Evolutionary conservation across 2,329 filamentous ascomycete genomes (phyloP).

Genomic region (Cucurbitaria berberidis): DNA sequence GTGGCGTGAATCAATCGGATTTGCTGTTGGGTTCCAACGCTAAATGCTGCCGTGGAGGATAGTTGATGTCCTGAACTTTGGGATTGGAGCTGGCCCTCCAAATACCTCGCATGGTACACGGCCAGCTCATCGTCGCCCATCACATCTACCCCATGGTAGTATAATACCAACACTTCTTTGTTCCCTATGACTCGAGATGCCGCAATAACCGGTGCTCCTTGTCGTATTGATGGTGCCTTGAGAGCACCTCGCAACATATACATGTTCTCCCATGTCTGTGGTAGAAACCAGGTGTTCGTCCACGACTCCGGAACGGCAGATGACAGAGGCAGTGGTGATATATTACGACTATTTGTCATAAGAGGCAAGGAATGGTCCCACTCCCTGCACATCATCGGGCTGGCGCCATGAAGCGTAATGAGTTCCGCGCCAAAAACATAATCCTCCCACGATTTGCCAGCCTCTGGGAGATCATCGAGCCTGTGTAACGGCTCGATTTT

Average conservation of each 20-base stretch:
- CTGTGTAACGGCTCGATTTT: neutral
- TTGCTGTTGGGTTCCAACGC: no score
- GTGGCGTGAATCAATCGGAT: no score
- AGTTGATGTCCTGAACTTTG: no score
- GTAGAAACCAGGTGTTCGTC: neutral
- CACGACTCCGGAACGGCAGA: neutral
- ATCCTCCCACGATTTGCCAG: neutral
- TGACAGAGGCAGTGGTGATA: neutral
- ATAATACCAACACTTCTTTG: neutral
- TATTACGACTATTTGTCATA: neutral
- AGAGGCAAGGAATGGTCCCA: neutral
- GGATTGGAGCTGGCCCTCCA: no score
- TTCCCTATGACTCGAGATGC: neutral
- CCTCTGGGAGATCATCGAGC: neutral
- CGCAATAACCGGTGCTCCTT: neutral
- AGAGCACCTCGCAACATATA: neutral
- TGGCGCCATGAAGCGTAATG: neutral
- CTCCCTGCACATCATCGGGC: neutral
- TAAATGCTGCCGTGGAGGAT: no score
- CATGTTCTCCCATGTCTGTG: neutral
- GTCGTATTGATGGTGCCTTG: neutral
- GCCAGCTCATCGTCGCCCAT: neutral
- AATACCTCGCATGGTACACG: no score
- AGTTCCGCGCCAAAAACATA: neutral
- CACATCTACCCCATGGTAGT: neutral